A percentile compares a stretch with the other conserved stretches of the same genome.
Conservation (phyloP, 768 basidiomycete species). For the Candolleomyces efflorescens region DNA sequence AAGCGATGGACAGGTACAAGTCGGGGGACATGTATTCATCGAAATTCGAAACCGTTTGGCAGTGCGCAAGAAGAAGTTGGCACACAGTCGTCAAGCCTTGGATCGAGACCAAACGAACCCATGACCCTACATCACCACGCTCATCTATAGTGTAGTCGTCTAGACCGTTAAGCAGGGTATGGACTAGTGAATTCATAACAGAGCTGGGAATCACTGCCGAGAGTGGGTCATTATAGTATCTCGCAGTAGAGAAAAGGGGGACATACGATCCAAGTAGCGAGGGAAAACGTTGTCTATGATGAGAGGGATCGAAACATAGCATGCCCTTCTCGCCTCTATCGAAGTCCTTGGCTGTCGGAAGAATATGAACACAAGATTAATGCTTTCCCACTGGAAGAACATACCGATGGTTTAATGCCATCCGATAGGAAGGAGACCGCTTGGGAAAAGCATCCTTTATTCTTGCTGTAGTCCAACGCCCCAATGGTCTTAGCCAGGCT, state of each 20-base stretch:
- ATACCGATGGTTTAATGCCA: slow-evolving; percentile 52
- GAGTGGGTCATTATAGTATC: slow-evolving; percentile 6
- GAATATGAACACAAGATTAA: slow-evolving; percentile 13
- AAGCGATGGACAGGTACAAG: slow-evolving; percentile 53
- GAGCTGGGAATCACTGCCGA: slow-evolving; percentile 44
- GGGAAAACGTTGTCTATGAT: slow-evolving; percentile 43
- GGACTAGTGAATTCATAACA: slow-evolving; percentile 44
- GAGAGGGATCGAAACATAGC: slow-evolving; percentile 42
- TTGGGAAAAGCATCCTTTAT: slow-evolving; percentile 49
- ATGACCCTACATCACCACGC: slow-evolving; percentile 95
- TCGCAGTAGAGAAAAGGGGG: slow-evolving; percentile 8
- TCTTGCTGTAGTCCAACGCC: slow-evolving; percentile 55
- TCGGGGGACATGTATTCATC: slow-evolving; percentile 56
- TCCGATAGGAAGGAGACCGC: slow-evolving; percentile 57
- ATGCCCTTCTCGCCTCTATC: slow-evolving; percentile 37
- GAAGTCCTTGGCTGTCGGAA: slow-evolving; percentile 23
- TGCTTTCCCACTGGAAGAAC: slow-evolving; percentile 12
- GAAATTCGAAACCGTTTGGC: slow-evolving; percentile 39
- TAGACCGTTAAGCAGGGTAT: slow-evolving; percentile 64
- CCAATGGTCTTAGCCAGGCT: slow-evolving; percentile 71
- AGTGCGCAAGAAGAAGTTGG: slow-evolving; percentile 45
- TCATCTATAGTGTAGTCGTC: slow-evolving; percentile 92
- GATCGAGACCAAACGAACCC: slow-evolving; percentile 82
- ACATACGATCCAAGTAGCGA: slow-evolving; percentile 43
- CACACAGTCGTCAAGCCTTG: slow-evolving; percentile 55